phyloP scores from a whole-genome alignment of 306 rosid species.

The Trifolium dubium region DNA sequence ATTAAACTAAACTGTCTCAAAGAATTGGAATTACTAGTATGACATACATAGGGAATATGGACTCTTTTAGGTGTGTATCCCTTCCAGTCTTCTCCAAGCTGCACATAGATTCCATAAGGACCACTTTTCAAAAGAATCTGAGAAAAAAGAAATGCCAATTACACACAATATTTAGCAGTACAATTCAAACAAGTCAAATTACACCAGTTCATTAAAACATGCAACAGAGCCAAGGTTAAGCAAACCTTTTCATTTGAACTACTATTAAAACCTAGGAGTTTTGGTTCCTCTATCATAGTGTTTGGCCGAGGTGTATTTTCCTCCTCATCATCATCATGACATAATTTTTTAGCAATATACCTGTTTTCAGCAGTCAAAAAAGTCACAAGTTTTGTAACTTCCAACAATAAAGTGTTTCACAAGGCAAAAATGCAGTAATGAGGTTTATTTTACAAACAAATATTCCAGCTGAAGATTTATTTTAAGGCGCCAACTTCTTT shows the following conservation, averaged over 20 bases:
- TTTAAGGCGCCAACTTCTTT: no score
- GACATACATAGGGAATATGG: constrained; percentile 73
- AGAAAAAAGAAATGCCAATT: constrained; percentile 28
- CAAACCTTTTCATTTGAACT: constrained; percentile 77
- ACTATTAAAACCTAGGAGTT: constrained; percentile 68
- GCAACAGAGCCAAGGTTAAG: constrained; percentile 30
- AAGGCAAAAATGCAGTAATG: not conserved
- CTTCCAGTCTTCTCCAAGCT: constrained; percentile 91
- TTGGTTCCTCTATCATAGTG: constrained; percentile 65
- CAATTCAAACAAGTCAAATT: constrained; percentile 36
- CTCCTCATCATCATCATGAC: constrained; percentile 66
- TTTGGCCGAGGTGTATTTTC: constrained; percentile 53
- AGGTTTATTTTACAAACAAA: not conserved
- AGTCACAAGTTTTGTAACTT: constrained; percentile 10
- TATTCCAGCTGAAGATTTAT: no score
- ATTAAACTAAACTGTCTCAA: not conserved
- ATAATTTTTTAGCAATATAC: constrained; percentile 81
- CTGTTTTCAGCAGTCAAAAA: constrained; percentile 56
- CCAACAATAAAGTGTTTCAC: not conserved
- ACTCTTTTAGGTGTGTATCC: constrained; percentile 75
- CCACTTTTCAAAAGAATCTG: constrained; percentile 90
- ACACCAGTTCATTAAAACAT: constrained; percentile 8
- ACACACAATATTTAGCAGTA: constrained; percentile 34
- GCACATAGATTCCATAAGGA: constrained; percentile 85
- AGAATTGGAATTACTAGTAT: constrained; percentile 30